A percentile compares a stretch with the other conserved stretches of the same genome.
phyloP scores from a whole-genome alignment of 352 stramenopile species.

The Pythium sp. region DNA sequence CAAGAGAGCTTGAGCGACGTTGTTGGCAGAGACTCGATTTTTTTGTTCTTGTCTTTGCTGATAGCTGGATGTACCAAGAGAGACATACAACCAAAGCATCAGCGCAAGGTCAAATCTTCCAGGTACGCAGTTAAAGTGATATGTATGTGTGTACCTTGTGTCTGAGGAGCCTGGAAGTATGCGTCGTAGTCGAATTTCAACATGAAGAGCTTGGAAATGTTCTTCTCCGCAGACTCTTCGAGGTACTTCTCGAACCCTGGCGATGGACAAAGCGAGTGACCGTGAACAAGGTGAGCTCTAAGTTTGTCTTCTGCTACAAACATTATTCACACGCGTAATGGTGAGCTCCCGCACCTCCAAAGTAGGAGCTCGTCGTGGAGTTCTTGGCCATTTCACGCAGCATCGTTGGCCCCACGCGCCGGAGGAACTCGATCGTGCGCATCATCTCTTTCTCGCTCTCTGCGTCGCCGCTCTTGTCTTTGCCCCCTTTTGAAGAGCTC shows the following conservation, averaged over 20 bases:
- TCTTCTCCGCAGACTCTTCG: conserved; percentile 64
- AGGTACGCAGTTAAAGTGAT: not conserved
- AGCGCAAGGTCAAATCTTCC: not conserved
- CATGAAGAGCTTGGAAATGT: conserved; percentile 55
- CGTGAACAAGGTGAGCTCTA: not conserved
- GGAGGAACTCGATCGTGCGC: conserved; percentile 36
- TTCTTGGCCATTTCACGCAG: conserved; percentile 56
- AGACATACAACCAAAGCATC: not conserved
- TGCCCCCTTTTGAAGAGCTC: conserved; percentile 16
- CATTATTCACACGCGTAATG: not conserved
- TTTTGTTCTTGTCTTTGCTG: conserved; percentile 18
- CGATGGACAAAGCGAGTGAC: not conserved
- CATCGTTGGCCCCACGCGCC: conserved; percentile 46
- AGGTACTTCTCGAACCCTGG: conserved; percentile 56
- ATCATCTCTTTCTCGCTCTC: conserved; percentile 37
- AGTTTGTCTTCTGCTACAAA: not conserved
- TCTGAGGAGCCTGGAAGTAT: conserved; percentile 54
- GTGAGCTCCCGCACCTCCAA: conserved; percentile 30
- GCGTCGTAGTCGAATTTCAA: conserved; percentile 71
- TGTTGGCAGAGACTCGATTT: conserved; percentile 11
- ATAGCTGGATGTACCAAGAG: not conserved
- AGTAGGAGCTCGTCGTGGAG: conserved; percentile 37
- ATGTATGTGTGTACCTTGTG: conserved; percentile 8
- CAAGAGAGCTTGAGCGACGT: conserved; percentile 65
- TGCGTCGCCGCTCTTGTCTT: conserved; percentile 20